phyloP scores from a whole-genome alignment of 1,284 basidiomycete species.

The Sanghuangporus weigelae region DNA sequence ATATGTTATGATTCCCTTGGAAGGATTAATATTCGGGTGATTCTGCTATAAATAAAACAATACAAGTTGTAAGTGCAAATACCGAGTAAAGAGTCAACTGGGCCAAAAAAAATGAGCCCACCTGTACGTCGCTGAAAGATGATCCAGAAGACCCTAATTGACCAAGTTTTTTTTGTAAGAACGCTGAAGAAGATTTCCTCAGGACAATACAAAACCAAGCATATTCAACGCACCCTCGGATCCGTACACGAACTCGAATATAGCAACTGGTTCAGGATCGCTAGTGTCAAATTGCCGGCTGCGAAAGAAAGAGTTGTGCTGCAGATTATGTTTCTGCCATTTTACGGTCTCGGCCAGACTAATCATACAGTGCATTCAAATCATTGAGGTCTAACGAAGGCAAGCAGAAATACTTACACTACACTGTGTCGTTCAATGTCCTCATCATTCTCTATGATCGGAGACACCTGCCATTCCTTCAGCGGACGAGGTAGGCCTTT shows the following conservation, averaged over 20 bases:
- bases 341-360: background rate
- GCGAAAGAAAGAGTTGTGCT: background rate
- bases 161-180: too few species aligned
- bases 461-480: background rate
- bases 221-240: background rate
- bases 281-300: background rate
- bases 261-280: background rate
- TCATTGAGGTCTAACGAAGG: background rate
- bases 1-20: too few species aligned
- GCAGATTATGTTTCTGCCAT: background rate
- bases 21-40: too few species aligned
- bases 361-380: background rate
- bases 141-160: too few species aligned
- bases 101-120: too few species aligned
- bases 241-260: background rate
- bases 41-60: too few species aligned
- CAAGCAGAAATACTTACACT: background rate
- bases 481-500: background rate
- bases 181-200: too few species aligned
- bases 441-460: background rate
- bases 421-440: background rate
- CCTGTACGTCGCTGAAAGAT: too few species aligned
- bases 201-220: too few species aligned
- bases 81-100: too few species aligned
- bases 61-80: too few species aligned